Evolutionary conservation across 2,329 filamentous ascomycete genomes (phyloP), one percentile per base, ranked within the genome.

Genomic region (Tetracladium maxilliforme): DNA sequence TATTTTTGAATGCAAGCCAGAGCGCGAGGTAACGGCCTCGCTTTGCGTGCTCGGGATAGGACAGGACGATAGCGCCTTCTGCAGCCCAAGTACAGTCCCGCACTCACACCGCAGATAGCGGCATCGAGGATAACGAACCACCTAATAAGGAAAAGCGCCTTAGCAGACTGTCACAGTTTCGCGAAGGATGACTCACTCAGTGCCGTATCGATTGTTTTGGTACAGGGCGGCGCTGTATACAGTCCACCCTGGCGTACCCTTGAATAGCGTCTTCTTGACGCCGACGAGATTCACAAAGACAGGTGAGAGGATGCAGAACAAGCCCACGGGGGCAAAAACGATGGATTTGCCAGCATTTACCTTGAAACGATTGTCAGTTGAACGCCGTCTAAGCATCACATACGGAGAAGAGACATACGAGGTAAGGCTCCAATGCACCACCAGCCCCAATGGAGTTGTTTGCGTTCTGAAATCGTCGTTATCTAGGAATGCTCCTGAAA

Each of bases 81-180:
- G 75, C 68, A 57, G 71, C 72, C 77, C 77, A 83, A 46, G 82
- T n/a, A n/a, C n/a, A n/a, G n/a, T n/a, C n/a, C n/a, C n/a, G n/a
- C n/a, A n/a, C n/a, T n/a, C n/a, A n/a, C n/a, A n/a, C n/a, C 76
- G 33, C 76, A 82, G 1, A 76, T 52, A 0, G 72, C 72, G 1
- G 72, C 73, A 1, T 75, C 77, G 7, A 82, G 46, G 1, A 81
- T 56, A 1, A 72, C 61, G 7, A 81, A 60, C 77, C 77, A 83
- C 34, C n/a, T n/a, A n/a, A n/a, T n/a, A n/a, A n/a, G n/a, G n/a
- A n/a, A n/a, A n/a, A n/a, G n/a, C n/a, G n/a, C n/a, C n/a, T n/a
- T n/a, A n/a, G n/a, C n/a, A n/a, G n/a, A n/a, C n/a, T n/a, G n/a
- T n/a, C n/a, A n/a, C n/a, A n/a, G n/a, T n/a, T n/a, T n/a, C n/a